Conservation (phyloP, 306 rosid species). For the Oemleria cerasiformis region DNA sequence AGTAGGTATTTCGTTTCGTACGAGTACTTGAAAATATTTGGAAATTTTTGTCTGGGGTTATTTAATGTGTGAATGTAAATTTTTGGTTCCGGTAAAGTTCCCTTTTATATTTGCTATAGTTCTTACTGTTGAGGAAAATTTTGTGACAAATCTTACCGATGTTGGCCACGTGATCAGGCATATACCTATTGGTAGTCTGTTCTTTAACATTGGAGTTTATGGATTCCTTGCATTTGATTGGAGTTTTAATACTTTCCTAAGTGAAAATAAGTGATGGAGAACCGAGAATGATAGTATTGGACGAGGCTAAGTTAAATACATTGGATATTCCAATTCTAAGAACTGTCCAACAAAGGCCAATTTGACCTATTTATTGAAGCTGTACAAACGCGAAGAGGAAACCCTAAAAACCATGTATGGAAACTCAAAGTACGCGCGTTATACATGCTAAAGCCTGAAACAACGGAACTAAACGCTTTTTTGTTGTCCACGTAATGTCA, state of each 20-base stretch:
- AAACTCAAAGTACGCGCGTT: not conserved
- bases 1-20: not conserved
- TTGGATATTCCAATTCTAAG: not conserved
- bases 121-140: not conserved
- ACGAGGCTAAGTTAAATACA: not conserved
- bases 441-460: not conserved
- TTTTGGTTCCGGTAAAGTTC: not conserved
- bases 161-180: not conserved
- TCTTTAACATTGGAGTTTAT: slow-evolving; percentile 1
- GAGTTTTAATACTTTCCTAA: not conserved
- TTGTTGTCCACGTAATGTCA: not conserved
- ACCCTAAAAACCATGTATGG: not conserved
- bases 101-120: not conserved
- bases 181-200: not conserved
- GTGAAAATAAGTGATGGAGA: not conserved
- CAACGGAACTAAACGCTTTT: not conserved
- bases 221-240: not conserved
- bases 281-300: not conserved
- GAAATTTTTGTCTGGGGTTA: not conserved
- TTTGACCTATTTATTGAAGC: not conserved
- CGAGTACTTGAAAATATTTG: too few relatives aligned
- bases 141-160: not conserved
- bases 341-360: not conserved
- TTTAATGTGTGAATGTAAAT: not conserved
- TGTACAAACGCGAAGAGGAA: not conserved